Conservation (phyloP, 2,329 filamentous ascomycete genomes). For the Aspergillaceae sp. region DNA sequence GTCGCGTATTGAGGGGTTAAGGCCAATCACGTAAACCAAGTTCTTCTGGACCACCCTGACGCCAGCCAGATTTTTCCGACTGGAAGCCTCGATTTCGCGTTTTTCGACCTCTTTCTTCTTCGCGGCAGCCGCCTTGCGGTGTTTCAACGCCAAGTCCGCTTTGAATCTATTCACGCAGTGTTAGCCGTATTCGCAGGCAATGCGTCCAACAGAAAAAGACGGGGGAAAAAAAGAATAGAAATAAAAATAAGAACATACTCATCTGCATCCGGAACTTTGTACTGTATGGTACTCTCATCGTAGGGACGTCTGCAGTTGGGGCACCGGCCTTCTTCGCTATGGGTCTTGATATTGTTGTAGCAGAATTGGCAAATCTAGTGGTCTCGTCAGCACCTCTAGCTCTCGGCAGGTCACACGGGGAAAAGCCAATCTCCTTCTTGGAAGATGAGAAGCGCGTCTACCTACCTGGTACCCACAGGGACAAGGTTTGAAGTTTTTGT, state of each 20-base stretch:
- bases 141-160: slow-evolving; percentile 53
- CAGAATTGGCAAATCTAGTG: slow-evolving; percentile 95
- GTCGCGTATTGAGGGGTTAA: slow-evolving; percentile 85
- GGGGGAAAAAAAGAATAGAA: slow-evolving; percentile 2
- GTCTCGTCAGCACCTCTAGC: background rate
- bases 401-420: background rate
- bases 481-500: slow-evolving; percentile 94
- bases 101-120: slow-evolving; percentile 94
- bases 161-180: slow-evolving; percentile 34
- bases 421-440: background rate
- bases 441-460: slow-evolving; percentile 1
- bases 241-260: slow-evolving; percentile 56
- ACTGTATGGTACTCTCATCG: slow-evolving; percentile 94
- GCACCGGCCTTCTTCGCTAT: slow-evolving; percentile 85
- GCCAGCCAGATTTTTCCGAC: slow-evolving; percentile 89
- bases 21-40: slow-evolving; percentile 91
- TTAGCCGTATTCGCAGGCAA: slow-evolving; percentile 7
- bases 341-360: slow-evolving; percentile 98
- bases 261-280: slow-evolving; percentile 88
- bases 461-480: slow-evolving; percentile 94
- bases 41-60: slow-evolving; percentile 98
- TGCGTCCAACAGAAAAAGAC: slow-evolving; percentile 11
- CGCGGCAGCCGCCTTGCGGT: slow-evolving; percentile 82
- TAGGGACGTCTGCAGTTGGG: slow-evolving; percentile 95
- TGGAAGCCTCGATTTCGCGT: slow-evolving; percentile 89